Conservation (phyloP, 345 rosid species). For the Citrus sp. region DNA sequence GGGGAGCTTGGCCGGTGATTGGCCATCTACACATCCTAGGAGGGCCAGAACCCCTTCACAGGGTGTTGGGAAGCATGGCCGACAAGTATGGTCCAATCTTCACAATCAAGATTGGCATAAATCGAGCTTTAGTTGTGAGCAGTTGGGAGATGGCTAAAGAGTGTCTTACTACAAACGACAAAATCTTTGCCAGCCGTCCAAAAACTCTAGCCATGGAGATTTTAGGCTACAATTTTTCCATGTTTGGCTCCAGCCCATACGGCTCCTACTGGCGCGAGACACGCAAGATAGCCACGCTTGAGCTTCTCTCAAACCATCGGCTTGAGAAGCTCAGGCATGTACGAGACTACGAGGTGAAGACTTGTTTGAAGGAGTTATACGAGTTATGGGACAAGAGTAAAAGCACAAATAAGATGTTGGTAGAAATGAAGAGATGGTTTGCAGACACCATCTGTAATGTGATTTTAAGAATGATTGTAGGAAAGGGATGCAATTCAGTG, state of each 20-base stretch:
- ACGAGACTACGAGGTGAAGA: neutral
- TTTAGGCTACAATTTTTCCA: slow-evolving; percentile 17
- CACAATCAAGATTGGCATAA: slow-evolving; percentile 28
- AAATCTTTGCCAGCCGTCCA: slow-evolving; percentile 23
- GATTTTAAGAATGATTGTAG: slow-evolving; percentile 19
- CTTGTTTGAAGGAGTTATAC: neutral
- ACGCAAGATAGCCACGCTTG: neutral
- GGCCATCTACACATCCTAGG: slow-evolving; percentile 39
- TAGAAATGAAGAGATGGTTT: slow-evolving; percentile 37
- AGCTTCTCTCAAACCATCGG: neutral
- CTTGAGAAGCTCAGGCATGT: neutral
- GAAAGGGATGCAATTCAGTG: slow-evolving; percentile 10
- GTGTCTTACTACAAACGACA: slow-evolving; percentile 33
- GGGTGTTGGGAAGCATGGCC: slow-evolving; percentile 27
- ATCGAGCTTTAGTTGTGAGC: slow-evolving; percentile 24
- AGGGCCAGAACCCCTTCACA: slow-evolving; percentile 24
- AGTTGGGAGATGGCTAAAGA: slow-evolving; percentile 27
- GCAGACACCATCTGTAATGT: slow-evolving; percentile 22
- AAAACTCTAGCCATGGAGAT: slow-evolving; percentile 4
- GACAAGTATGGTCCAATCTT: slow-evolving; percentile 34
- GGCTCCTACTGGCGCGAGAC: slow-evolving; percentile 33
- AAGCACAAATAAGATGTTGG: no score
- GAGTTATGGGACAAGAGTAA: slow-evolving; percentile 3
- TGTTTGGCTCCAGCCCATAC: slow-evolving; percentile 20
- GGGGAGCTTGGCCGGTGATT: slow-evolving; percentile 24